Evolutionary conservation across 306 rosid species (phyloP).

Genomic region (Cyamopsis tetragonoloba): DNA sequence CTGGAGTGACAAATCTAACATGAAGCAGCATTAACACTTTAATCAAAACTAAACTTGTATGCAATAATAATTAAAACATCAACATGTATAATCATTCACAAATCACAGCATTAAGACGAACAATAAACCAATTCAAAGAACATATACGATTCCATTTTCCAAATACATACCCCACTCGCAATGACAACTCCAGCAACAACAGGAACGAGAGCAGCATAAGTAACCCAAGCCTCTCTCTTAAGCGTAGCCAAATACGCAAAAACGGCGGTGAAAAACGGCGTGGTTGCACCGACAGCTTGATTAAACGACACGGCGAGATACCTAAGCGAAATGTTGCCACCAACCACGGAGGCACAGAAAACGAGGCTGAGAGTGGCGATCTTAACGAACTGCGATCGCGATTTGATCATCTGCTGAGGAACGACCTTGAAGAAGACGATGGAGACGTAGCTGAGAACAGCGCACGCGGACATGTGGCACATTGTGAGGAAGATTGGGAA

Average conservation of each 20-base stretch:
- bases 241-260: constrained; percentile 81
- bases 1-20: constrained; percentile 32
- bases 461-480: constrained; percentile 97
- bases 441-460: constrained; percentile 86
- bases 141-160: background rate
- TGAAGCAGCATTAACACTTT: background rate
- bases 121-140: constrained; percentile 1
- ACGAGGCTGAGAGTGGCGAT: constrained; percentile 79
- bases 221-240: constrained; percentile 94
- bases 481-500: constrained; percentile 98
- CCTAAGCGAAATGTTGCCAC: constrained; percentile 85
- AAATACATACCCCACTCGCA: constrained; percentile 89
- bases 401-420: constrained; percentile 82
- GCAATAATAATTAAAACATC: background rate
- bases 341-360: constrained; percentile 90
- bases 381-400: constrained; percentile 78
- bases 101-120: too few relatives aligned
- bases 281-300: constrained; percentile 97
- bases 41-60: constrained; percentile 3
- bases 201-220: constrained; percentile 93
- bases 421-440: constrained; percentile 75
- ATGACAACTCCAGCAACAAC: constrained; percentile 97
- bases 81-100: background rate
- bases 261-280: constrained; percentile 92
- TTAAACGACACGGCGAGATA: constrained; percentile 93